phyloP scores from a whole-genome alignment of 768 basidiomycete species.

The Amanita muscaria region DNA sequence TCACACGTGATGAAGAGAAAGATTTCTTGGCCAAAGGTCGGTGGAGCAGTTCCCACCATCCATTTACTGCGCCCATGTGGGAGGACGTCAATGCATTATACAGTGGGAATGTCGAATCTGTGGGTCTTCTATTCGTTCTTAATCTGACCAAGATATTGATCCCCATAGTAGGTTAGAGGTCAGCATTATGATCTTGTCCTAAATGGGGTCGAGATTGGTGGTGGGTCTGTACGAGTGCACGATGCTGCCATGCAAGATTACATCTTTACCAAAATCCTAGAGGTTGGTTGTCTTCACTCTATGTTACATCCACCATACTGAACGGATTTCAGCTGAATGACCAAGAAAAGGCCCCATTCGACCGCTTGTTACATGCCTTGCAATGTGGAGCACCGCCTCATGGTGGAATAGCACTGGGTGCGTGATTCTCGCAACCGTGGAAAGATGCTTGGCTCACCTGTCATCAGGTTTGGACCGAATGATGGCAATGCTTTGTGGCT shows the following conservation, averaged over 20 bases:
- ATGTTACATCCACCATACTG: neutral
- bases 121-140: slow-evolving; percentile 19
- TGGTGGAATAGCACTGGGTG: slow-evolving; percentile 89
- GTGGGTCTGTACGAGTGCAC: slow-evolving; percentile 89
- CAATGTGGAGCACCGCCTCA: slow-evolving; percentile 91
- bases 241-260: slow-evolving; percentile 82
- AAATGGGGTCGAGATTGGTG: slow-evolving; percentile 90
- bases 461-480: slow-evolving; percentile 81
- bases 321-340: slow-evolving; percentile 51
- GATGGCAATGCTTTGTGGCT: slow-evolving; percentile 83
- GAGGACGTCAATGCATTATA: slow-evolving; percentile 78
- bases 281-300: slow-evolving; percentile 39
- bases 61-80: slow-evolving; percentile 93
- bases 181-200: slow-evolving; percentile 96
- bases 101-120: slow-evolving; percentile 52
- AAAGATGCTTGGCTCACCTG: slow-evolving; percentile 7
- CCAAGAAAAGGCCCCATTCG: slow-evolving; percentile 66
- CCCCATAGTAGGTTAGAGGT: slow-evolving; percentile 59
- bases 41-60: slow-evolving; percentile 92
- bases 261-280: slow-evolving; percentile 66
- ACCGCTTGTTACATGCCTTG: slow-evolving; percentile 80
- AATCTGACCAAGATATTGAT: slow-evolving; percentile 6
- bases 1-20: slow-evolving; percentile 84
- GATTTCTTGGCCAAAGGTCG: slow-evolving; percentile 76
- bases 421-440: slow-evolving; percentile 8